These are phyloP conservation scores for Fraxinus americana DNA, from an alignment of 257 asterid genomes.

Conservation along the genomic window DNA sequence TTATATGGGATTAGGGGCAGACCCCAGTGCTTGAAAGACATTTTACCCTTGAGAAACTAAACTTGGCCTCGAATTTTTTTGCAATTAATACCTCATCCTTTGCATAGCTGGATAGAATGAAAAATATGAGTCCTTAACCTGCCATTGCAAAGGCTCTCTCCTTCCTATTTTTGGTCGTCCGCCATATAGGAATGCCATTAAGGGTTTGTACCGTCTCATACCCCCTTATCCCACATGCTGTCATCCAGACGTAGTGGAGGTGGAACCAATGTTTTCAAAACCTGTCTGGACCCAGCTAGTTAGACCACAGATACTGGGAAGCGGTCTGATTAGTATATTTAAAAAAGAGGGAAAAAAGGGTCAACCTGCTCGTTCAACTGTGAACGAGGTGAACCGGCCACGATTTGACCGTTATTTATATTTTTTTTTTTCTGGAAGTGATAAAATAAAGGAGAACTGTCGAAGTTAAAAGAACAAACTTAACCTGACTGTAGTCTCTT, in stretches of 20 bases:
- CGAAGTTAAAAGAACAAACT: background rate
- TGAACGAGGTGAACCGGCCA: too few relatives aligned
- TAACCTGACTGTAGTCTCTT: background rate
- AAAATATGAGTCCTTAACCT: background rate
- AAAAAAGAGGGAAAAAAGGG: background rate
- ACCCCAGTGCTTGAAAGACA: background rate
- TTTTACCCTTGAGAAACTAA: background rate
- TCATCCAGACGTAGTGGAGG: background rate
- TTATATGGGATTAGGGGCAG: constrained; percentile 1
- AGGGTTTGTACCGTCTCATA: too few relatives aligned
- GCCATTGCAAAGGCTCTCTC: background rate
- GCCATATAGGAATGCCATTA: background rate
- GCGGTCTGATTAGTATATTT: background rate
- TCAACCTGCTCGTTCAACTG: background rate
- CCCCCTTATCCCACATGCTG: background rate
- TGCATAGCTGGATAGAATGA: background rate
- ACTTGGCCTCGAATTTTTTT: background rate
- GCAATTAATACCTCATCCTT: background rate
- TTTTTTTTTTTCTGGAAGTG: too few relatives aligned
- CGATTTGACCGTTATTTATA: too few relatives aligned
- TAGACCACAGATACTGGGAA: background rate
- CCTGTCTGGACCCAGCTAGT: background rate
- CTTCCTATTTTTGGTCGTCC: background rate
- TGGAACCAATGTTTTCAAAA: background rate
- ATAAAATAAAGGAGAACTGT: background rate